Evolutionary conservation across 2,329 filamentous ascomycete species (phyloP).

Genomic region (Verruconis gallopava): DNA sequence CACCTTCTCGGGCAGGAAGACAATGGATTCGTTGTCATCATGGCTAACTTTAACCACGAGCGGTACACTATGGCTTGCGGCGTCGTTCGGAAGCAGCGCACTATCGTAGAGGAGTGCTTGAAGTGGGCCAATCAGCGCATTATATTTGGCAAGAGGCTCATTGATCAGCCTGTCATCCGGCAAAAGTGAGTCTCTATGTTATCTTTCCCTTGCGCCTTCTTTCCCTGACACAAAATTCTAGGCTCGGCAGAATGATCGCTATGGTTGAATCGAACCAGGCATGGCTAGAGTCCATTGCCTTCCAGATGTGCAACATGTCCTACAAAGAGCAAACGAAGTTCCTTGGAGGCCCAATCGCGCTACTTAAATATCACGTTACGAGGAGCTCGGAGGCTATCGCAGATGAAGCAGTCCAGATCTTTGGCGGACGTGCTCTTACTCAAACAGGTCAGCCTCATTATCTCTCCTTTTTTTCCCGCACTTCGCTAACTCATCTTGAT

Average conservation of each 20-base stretch:
- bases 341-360: slow-evolving; percentile 67
- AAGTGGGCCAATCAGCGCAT: slow-evolving; percentile 83
- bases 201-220: background rate
- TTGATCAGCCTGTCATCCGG: slow-evolving; percentile 69
- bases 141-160: slow-evolving; percentile 70
- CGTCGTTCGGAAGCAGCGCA: slow-evolving; percentile 51
- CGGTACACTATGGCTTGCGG: slow-evolving; percentile 61
- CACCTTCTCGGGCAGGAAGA: slow-evolving; percentile 72
- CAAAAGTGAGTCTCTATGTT: slow-evolving; percentile 46
- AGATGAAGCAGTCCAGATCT: slow-evolving; percentile 74
- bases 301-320: slow-evolving; percentile 78
- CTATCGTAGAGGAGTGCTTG: slow-evolving; percentile 67
- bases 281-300: slow-evolving; percentile 73
- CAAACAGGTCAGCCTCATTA: too few relatives aligned
- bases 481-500: slow-evolving; percentile 68
- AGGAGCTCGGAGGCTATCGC: slow-evolving; percentile 70
- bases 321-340: slow-evolving; percentile 64
- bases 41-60: slow-evolving; percentile 84
- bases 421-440: slow-evolving; percentile 63
- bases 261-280: slow-evolving; percentile 71
- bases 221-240: slow-evolving; percentile 18
- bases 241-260: slow-evolving; percentile 75
- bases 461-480: too few relatives aligned
- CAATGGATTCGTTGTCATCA: slow-evolving; percentile 73
- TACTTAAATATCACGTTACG: slow-evolving; percentile 69